These are phyloP conservation scores for Zoysia matrella DNA, from an alignment of 202 grass and related monocot genomes.

Conservation along the genomic window DNA sequence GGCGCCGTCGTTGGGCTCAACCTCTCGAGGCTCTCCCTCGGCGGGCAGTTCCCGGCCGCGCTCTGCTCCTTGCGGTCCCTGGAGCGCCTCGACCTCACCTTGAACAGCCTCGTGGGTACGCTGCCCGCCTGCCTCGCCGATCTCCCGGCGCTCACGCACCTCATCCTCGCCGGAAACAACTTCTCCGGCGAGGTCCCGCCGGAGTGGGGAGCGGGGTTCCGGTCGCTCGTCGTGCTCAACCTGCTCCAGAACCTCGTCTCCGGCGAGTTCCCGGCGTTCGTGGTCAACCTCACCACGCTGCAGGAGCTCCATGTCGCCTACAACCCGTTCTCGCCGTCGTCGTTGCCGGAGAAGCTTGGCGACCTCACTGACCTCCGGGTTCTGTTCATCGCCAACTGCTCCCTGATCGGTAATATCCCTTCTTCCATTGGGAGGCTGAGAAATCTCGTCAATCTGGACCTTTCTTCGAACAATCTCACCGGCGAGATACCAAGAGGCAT, in stretches of 20 bases:
- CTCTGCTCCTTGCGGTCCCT: constrained; percentile 61
- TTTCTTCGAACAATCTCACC: too few relatives aligned
- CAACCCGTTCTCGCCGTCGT: too few relatives aligned
- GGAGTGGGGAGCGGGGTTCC: constrained; percentile 51
- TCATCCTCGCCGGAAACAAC: constrained; percentile 60
- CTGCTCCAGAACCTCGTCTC: constrained; percentile 46
- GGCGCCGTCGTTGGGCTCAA: neutral
- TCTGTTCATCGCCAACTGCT: too few relatives aligned
- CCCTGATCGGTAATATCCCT: too few relatives aligned
- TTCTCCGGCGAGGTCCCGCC: constrained; percentile 61
- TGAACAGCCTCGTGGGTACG: constrained; percentile 49
- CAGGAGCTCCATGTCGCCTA: too few relatives aligned
- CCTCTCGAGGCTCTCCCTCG: constrained; percentile 15
- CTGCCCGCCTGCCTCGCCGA: constrained; percentile 8
- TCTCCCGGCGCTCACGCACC: constrained; percentile 42
- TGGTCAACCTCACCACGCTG: too few relatives aligned
- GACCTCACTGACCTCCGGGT: too few relatives aligned
- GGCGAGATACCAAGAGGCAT: too few relatives aligned
- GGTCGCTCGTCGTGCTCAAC: constrained; percentile 39
- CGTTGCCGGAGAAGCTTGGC: too few relatives aligned
- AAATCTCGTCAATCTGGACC: too few relatives aligned
- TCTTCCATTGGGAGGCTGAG: too few relatives aligned
- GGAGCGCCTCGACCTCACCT: constrained; percentile 61
- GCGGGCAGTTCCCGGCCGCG: constrained; percentile 55
- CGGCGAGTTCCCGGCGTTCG: too few relatives aligned